phyloP scores from a whole-genome alignment of 176 grass and related monocot species.

The Pharus latifolius region DNA sequence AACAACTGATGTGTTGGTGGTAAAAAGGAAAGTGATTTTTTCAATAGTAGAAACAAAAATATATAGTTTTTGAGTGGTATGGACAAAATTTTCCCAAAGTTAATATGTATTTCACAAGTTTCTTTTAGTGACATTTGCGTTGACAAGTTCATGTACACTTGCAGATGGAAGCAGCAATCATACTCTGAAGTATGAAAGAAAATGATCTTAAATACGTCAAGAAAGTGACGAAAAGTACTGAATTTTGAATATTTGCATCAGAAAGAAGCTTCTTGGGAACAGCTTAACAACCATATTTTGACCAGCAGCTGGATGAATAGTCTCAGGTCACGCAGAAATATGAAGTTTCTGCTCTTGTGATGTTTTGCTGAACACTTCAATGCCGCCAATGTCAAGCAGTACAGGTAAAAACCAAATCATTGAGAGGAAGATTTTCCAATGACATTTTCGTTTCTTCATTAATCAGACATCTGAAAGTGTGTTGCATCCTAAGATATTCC shows the following conservation, averaged over 20 bases:
- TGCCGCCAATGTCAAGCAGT: background rate
- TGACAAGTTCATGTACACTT: background rate
- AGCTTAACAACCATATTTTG: background rate
- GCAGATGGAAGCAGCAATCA: too few species aligned
- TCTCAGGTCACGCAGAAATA: background rate
- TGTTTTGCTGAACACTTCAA: background rate
- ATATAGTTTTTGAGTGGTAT: too few species aligned
- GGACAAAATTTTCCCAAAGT: too few species aligned
- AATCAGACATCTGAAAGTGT: background rate
- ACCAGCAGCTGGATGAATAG: background rate
- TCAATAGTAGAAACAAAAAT: too few species aligned
- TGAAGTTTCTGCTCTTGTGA: conserved; percentile 10
- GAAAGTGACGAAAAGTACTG: too few species aligned
- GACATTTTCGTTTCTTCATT: background rate
- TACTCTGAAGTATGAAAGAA: too few species aligned
- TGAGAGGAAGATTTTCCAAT: background rate
- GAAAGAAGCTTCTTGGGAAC: background rate
- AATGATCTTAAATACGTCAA: too few species aligned
- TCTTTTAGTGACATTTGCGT: background rate
- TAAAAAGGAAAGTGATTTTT: too few species aligned
- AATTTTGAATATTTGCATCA: too few species aligned
- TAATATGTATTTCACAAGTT: background rate
- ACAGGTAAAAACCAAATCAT: too few species aligned
- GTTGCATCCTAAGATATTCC: conserved; percentile 10
- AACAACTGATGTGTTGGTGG: too few species aligned